Evolutionary conservation across 1,284 basidiomycete species (phyloP), one percentile per base, ranked within the genome.

Genomic region (Cystobasidiaceae sp.): DNA sequence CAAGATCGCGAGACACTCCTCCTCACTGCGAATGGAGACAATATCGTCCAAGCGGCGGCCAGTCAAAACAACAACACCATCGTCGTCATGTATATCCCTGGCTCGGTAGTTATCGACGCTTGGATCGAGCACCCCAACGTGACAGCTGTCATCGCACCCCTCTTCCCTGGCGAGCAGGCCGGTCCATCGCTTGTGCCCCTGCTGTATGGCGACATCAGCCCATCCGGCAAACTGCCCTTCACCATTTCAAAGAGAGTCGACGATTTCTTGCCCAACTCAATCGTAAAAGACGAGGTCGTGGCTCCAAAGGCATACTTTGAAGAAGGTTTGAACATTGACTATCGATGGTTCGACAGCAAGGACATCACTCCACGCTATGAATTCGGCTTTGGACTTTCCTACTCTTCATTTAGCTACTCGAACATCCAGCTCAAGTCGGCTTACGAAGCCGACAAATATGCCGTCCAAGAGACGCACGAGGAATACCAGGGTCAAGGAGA

Each of bases 1-100:
- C 75, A 74, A 70, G 78, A 79, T 69, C 68, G 78, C 13, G 72
- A 74, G n/a, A 69, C 75, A 21, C 70, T 80, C 8, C 30, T 70
- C 23, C 71, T 79, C 27, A 75, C 76, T 52, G 72, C 75, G 13
- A 74, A 72, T 49, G 76, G 76, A 25, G 59, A 71, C 45, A 60
- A 56, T 7, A 52, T 78, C 11, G 74, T 78, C 62, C 67, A 72
- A 28, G 73, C 74, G 5, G 75, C 78, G 21, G 75, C 77, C 2
- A 67, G 70, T 9, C 68, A 69, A 25, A 73, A 73, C 71, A 82
- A 82, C 71, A 91, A 93, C 78, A 90, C 88, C 0, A 83, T 93
- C 48, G 90, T 93, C 17, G 82, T 93, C 34, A 81, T 87, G 23
- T 86, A 93, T 56, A 15, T 57, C 55, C 69, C 68, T 48, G 69